Evolutionary conservation across 306 rosid species (phyloP).

Genomic region (Medicago truncatula): MtrunA17r5.0-ANR NC_053044.1:55014501-55015000

Average conservation of each 20-base stretch:
- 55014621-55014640: conserved; percentile 85
- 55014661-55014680: conserved; percentile 62
- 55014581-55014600: conserved; percentile 93
- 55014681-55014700: conserved; percentile 71
- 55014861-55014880: conserved; percentile 57
- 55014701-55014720: conserved; percentile 69
- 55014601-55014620: conserved; percentile 92
- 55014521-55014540: conserved; percentile 98
- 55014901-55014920: conserved; percentile 51
- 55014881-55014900: conserved; percentile 56
- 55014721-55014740: conserved; percentile 82
- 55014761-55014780: conserved; percentile 64
- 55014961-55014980: conserved; percentile 66
- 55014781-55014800: conserved; percentile 49
- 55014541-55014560: conserved; percentile 78
- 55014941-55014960: conserved; percentile 66
- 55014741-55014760: conserved; percentile 76
- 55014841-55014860: conserved; percentile 58
- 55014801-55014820: conserved; percentile 48
- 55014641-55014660: conserved; percentile 77
- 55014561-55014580: conserved; percentile 83
- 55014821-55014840: conserved; percentile 77
- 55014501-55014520: conserved; percentile 93
- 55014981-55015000: conserved; percentile 95
- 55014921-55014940: conserved; percentile 59